Base-by-base conservation (phyloP, 306 rosid genomes). In the Sechiopsis laciniata region DNA sequence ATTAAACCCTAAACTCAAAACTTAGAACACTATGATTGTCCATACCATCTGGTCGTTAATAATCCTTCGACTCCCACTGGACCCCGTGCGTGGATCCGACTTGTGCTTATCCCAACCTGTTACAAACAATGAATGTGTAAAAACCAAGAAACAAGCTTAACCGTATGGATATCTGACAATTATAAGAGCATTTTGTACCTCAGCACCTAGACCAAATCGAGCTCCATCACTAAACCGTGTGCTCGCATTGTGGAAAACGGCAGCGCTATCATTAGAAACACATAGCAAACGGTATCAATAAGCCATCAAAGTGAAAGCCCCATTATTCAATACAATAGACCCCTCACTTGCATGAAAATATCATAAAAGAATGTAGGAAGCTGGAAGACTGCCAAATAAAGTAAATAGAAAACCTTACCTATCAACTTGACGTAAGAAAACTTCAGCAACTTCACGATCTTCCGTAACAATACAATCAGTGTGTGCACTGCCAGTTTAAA, bases 31-130 rank as follows among this genome's bases (percentile, higher is more conserved):
- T 24, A 22, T 24, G 48, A 70, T 70, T 72, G 81, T 24, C 54
- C 83, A 19, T 91, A 94, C 99, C 99, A 94, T 88, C 91, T 77
- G 32, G 96, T 94, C 46, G 99, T 94, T 81, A 94, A 78, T 74
- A 94, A 76, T 81, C 99, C 99, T 78, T 91, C 99, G 46, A 94
- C 97, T 89, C 99, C 99, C 13, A 94, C 99, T 0, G 99, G 99
- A 74, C 99, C 99, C 37, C 97, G 90, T 42, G 99, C 97, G 74
- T 94, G 99, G 81, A 94, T 91, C 59, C 99, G 83, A 83, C 99
- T 85, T 71, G 99, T 94, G 85, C 99, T 94, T 79, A 89, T 88
- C 56, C 99, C 99, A 48, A 94, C 99, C 99, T 94, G 57, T 77
- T 72, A n/a, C 21, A 51, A 83, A 22, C 46, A 52, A 21, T 14